Base-by-base conservation (phyloP, 2,329 filamentous ascomycete species). In the Chlorencoelia australis region DNA sequence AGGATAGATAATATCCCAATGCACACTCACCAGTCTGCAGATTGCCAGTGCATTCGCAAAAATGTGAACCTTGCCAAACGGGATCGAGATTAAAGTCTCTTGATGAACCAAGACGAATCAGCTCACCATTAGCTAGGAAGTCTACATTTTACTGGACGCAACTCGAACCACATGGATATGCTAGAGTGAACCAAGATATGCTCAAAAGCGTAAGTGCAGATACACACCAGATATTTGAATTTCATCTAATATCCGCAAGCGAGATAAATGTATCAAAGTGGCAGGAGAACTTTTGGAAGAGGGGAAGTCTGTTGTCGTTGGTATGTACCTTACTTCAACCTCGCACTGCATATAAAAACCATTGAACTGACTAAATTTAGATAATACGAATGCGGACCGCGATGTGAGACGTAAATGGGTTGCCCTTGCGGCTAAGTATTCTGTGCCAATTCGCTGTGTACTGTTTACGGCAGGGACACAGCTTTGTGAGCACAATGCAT, bases 351-450 rank as follows among this genome's bases (percentile, higher is more conserved):
- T 43, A 16, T 27, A 11, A 28, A 33, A 15, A 32, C n/a, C 17
- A 14, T 22, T 29, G 33, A 33, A 28, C 38, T 33, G 22, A 46
- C 29, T 20, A 38, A 32, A 18, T 24, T 16, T 31, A 91, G 91
- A 98, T 60, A 96, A 94, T 58, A 96, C 91, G n/a, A 98, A 98
- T 56, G 75, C 88, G 19, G 82, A 94, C 60, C 58, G 68, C 8
- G 80, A 84, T 35, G 85, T 80, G 16, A 73, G 91, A 46, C 69
- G 71, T n/a, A 63, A 82, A 42, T 96, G 89, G 89, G 61, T 85
- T 20, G 65, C 73, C 17, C 61, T 96, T 19, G 87, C 87, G 13
- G 71, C 69, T 45, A 79, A 80, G 50, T 63, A 75, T 51, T 65
- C 73, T 4, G 67, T 93, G 2, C 80, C 83, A 2, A 82, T 94